These are phyloP conservation scores for Lactifluus pinguis DNA, from an alignment of 768 basidiomycete genomes.

Conservation along the genomic window DNA sequence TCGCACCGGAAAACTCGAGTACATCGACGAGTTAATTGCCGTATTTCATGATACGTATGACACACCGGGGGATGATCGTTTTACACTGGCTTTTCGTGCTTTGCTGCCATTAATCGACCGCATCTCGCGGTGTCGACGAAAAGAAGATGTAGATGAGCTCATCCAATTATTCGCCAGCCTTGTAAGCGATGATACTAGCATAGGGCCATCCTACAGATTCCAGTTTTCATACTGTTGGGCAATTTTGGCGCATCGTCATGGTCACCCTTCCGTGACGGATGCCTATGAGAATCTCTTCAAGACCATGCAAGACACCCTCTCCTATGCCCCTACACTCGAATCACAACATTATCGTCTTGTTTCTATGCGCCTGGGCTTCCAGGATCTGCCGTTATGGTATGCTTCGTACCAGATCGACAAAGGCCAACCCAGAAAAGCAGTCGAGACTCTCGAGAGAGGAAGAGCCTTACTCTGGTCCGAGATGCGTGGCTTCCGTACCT, in stretches of 20 bases:
- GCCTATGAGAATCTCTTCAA: not conserved
- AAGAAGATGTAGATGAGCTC: not conserved
- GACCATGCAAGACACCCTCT: not conserved
- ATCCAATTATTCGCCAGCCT: not conserved
- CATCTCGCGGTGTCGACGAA: not conserved
- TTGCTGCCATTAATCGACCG: not conserved
- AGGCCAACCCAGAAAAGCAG: not conserved
- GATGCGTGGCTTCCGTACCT: constrained; percentile 6
- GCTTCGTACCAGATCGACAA: not conserved
- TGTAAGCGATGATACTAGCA: not conserved
- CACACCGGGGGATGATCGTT: too few species aligned
- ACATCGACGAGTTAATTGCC: not conserved
- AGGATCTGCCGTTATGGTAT: not conserved
- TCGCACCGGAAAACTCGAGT: not conserved
- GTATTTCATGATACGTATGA: not conserved
- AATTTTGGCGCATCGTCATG: not conserved
- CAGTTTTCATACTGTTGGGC: not conserved
- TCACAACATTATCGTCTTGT: not conserved
- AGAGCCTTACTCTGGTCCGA: constrained; percentile 10
- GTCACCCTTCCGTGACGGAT: not conserved
- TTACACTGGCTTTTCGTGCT: not conserved
- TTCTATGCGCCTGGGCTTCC: not conserved
- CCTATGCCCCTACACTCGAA: not conserved
- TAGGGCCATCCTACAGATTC: not conserved
- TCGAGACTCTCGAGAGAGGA: constrained; percentile 11